Evolutionary conservation across 1,284 basidiomycete species (phyloP), one percentile per base, ranked within the genome.

Genomic region (Ustilago bromivora): DNA sequence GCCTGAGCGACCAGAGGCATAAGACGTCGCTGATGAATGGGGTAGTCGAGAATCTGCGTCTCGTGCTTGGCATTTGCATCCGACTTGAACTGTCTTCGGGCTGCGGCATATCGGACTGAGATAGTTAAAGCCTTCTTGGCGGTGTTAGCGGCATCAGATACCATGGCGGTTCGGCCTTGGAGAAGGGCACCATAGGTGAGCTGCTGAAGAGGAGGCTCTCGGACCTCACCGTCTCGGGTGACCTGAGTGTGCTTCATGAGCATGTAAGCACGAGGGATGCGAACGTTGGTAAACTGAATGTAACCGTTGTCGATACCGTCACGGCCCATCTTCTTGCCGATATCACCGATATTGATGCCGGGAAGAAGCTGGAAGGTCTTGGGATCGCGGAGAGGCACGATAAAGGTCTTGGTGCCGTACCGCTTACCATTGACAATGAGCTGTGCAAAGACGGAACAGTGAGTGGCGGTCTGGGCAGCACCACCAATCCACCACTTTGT

Each of bases 241-340:
- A 88, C 87, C 75, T 90, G 89, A 40, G 89, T 89, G 84, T 90
- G 88, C 86, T 90, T 90, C 89, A 90, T 90, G 78, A 90, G 88
- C 89, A 90, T 89, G 82, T 87, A 88, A 19, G 89, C 88, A 61
- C 89, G 87, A 9, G 89, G 89, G 19, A 90, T 88, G 64, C 89
- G 88, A 61, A 90, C 89, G 68, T 89, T 87, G 68, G 89, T 90
- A 85, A 90, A 90, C 40, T 90, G 79, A 87, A 90, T 52, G 88
- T 89, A 2, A 89, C 89, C 73, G 84, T 90, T 32, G 86, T 89
- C 59, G 88, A 90, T 84, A 87, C 87, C 56, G 88, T 89, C 87
- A 88, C 78, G 71, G 88, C 85, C 57, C 41, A 66, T 49, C 77
- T 80, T 15, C 74, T 81, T 19, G 89, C 89, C 8, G 89, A 89